Base-by-base conservation (phyloP, 495 filamentous ascomycete genomes). In the Penicillium herquei region DNA sequence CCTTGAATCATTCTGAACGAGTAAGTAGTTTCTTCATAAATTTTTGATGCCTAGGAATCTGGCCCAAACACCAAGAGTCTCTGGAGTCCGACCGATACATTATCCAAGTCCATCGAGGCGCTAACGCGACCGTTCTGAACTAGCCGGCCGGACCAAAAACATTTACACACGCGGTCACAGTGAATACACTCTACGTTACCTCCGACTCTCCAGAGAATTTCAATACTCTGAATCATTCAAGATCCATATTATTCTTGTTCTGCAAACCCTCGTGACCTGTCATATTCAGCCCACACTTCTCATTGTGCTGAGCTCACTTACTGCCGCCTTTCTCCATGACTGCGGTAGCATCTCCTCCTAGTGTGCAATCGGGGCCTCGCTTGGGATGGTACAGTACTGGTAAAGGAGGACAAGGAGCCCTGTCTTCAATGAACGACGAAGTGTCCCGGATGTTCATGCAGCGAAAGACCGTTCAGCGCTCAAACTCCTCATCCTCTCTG, bases 341-440 rank as follows among this genome's bases (percentile, higher is more conserved):
- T 83, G 94, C 94, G 73, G 93, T 98, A 75, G 94, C 92, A 67
- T 90, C 85, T 77, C 91, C 89, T 58, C 90, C 90, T 72, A 92
- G 86, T 74, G 92, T 97, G 72, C 86, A 92, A 78, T 80, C 83
- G 66, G 81, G 78, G 68, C 79, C 84, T 70, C 74, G 80, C 70
- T 74, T 84, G 74, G 78, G 76, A 80, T 83, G 81, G 82, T 77
- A 78, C 61, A 68, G 70, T 53, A 64, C 78, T 81, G 75, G 81
- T 86, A 86, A 87, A 84, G 84, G 84, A 76, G 85, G 84, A 70
- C 83, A 89, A 81, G 81, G 82, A 73, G 81, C 81, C 65, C 78
- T 91, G 57, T 87, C 85, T 77, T 80, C 88, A 56, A 91, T 94
- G 84, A 89, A 87, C 74, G 91, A 96, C 76, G 92, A 96, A 71